Conservation (phyloP, 305 asterid species). For the Fraxinus floribunda region DNA sequence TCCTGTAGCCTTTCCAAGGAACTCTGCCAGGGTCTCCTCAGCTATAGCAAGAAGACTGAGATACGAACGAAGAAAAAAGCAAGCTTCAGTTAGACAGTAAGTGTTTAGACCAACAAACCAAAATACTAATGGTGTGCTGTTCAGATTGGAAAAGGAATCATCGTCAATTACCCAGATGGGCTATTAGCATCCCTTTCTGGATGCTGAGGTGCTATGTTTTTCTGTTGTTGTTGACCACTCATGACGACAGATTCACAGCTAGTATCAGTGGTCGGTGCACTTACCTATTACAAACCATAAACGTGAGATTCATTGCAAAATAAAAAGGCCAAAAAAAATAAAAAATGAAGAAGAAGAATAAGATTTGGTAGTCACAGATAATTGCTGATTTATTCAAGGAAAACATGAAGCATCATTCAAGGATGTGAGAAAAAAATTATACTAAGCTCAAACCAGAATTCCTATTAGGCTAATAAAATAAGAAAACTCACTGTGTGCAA, state of each 20-base stretch:
- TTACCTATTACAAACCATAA: slow-evolving; percentile 41
- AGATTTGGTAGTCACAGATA: not conserved
- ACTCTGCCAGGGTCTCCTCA: slow-evolving; percentile 99
- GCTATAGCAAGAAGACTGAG: slow-evolving; percentile 88
- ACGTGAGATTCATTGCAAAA: not conserved
- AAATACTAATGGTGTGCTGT: not conserved
- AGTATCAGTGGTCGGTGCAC: slow-evolving; percentile 72
- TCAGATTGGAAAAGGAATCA: not conserved
- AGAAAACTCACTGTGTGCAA: slow-evolving; percentile 59
- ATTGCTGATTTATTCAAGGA: not conserved
- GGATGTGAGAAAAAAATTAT: not conserved
- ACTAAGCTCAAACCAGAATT: not conserved
- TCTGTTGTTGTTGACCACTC: slow-evolving; percentile 85
- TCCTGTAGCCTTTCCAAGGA: slow-evolving; percentile 99
- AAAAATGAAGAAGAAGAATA: not conserved
- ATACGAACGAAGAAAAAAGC: not conserved
- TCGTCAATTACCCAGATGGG: slow-evolving; percentile 88
- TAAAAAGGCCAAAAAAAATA: not conserved
- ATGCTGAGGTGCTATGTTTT: slow-evolving; percentile 86
- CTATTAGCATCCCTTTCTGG: slow-evolving; percentile 82
- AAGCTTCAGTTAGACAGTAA: not conserved
- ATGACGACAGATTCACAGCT: slow-evolving; percentile 95
- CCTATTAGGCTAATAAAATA: not conserved
- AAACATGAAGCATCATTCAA: not conserved
- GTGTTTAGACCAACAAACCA: not conserved